Evolutionary conservation across 2,329 filamentous ascomycete species (phyloP), one percentile per base, ranked within the genome.

Genomic region (Grosmannia clavigera): DNA sequence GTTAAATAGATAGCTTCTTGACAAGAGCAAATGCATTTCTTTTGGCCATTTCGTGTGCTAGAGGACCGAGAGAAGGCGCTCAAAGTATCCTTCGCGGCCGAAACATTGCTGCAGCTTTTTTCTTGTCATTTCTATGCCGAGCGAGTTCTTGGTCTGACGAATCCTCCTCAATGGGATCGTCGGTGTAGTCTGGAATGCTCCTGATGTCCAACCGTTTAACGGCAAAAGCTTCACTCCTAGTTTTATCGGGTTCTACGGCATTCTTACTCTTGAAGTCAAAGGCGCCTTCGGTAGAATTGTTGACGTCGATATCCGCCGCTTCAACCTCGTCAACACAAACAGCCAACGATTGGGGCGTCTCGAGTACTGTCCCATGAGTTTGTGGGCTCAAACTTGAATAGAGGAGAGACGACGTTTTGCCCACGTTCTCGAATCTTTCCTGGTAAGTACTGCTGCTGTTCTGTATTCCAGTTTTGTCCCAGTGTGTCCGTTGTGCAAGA

Each of bases 131-230:
- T 19, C 19, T 46, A n/a, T 6, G 16, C 5, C 43, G 19, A n/a
- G 16, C 19, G 43, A n/a, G 7, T 22, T 27, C 50, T 16, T 29
- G 22, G 25, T 48, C 52, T 7, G 35, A 52, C n/a, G 40, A 48
- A 52, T 31, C 40, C 22, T 61, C 56, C 33, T 61, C 60, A 4
- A 61, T 58, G 5, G 60, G 56, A 22, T 61, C 60, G 29, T 52
- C 60, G 2, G 38, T 40, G 33, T 33, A 46, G n/a, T 61, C 56
- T 31, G 60, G 57, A 9, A 61, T 56, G 40, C 43, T 55, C 19
- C 56, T 38, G n/a, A 61, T 61, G n/a, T 61, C 56, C 2, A 60
- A 40, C 3, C 57, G 51, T 10, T 52, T 48, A 2, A 46, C 12
- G 2, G 50, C 40, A 29, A 57, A 43, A 11, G 33, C 33, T 10